Conservation (phyloP, 2,329 filamentous ascomycete genomes). For the Tolypocladium cylindrosporum region DNA sequence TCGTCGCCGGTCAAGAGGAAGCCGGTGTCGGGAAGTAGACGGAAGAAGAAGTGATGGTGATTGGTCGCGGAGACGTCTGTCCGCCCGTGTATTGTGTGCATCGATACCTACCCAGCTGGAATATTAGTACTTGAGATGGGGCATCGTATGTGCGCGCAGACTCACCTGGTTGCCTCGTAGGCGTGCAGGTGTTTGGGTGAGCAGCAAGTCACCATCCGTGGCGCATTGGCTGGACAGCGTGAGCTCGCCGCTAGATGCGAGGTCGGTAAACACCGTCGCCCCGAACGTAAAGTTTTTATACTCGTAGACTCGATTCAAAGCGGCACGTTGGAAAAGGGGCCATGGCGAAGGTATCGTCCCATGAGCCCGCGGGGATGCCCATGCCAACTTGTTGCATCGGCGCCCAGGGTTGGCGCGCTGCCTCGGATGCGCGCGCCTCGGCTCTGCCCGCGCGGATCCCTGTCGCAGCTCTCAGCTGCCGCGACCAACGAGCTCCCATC, state of each 20-base stretch:
- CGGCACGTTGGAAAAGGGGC: background rate
- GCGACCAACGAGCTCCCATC: background rate
- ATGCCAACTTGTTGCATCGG: background rate
- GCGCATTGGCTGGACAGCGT: background rate
- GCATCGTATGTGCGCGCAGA: background rate
- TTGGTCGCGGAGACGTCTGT: background rate
- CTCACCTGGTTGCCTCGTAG: background rate
- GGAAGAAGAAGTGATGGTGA: constrained; percentile 22
- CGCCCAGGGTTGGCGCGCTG: constrained; percentile 1
- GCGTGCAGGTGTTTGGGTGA: background rate
- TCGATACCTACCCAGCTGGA: background rate
- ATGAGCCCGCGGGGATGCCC: background rate
- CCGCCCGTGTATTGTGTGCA: background rate
- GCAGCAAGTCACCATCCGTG: background rate
- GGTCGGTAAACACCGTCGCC: background rate
- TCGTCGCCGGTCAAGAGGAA: constrained; percentile 32
- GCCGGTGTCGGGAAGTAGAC: constrained; percentile 17
- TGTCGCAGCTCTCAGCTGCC: constrained; percentile 6
- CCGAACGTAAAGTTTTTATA: no score
- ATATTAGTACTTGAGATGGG: background rate
- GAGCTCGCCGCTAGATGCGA: background rate
- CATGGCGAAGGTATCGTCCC: background rate
- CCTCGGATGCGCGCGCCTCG: constrained; percentile 16
- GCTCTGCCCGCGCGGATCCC: constrained; percentile 14
- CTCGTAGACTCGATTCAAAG: background rate